A percentile compares a stretch with the other conserved stretches of the same genome.
These are phyloP conservation scores for Leishmania tropica DNA, from an alignment of 208 protist genomes.

Conservation along the genomic window DNA sequence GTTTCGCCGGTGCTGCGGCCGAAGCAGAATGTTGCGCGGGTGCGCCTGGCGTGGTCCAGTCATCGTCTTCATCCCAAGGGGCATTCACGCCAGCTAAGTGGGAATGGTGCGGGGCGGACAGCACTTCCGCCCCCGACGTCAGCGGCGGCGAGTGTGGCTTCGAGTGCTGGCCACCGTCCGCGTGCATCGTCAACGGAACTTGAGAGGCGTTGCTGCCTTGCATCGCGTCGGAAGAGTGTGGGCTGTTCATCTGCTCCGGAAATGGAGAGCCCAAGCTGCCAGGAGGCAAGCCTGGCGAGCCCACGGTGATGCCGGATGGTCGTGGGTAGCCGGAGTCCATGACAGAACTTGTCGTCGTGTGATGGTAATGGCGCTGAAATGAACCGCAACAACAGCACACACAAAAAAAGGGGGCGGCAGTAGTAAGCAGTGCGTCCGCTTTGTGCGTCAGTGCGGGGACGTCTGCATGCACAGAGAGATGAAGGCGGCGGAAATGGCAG, in stretches of 20 bases:
- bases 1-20: neutral
- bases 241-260: neutral
- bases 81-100: conserved; percentile 16
- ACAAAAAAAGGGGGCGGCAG: neutral
- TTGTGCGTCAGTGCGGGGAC: neutral
- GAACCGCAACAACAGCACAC: neutral
- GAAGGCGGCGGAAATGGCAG: neutral
- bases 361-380: neutral
- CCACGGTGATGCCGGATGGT: conserved; percentile 11
- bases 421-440: neutral
- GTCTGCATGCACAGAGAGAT: neutral
- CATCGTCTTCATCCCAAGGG: conserved; percentile 36
- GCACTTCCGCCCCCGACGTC: neutral
- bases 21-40: neutral
- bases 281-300: conserved; percentile 18
- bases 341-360: neutral
- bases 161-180: neutral
- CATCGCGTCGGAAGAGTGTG: neutral
- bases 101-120: neutral
- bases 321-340: conserved; percentile 22
- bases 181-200: neutral
- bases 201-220: conserved; percentile 4
- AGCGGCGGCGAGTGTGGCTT: conserved; percentile 5
- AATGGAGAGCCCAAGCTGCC: conserved; percentile 14
- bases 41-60: conserved; percentile 17